Percentiles rank a stretch among this genome's conserved stretches.
phyloP scores from a whole-genome alignment of 257 asterid genomes.

The Paulownia fortunei region DNA sequence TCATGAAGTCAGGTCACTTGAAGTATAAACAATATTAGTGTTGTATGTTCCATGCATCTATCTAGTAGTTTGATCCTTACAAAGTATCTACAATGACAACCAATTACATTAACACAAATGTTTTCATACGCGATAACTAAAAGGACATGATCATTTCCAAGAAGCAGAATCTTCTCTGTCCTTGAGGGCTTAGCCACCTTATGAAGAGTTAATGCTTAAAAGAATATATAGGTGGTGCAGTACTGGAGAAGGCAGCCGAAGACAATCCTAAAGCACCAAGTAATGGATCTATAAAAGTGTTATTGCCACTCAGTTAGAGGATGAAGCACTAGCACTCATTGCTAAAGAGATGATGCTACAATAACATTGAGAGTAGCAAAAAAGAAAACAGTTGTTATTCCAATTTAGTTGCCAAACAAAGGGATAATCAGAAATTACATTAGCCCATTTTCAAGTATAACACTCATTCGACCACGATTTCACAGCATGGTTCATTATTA shows the following conservation, averaged over 20 bases:
- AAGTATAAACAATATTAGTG: not conserved
- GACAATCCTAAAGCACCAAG: not conserved
- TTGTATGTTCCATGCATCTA: not conserved
- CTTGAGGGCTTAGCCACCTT: not conserved
- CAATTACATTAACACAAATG: not conserved
- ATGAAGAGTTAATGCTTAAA: no score
- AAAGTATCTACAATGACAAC: no score
- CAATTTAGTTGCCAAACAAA: not conserved
- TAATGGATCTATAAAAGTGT: not conserved
- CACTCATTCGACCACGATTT: not conserved
- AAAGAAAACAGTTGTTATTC: not conserved
- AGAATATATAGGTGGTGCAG: no score
- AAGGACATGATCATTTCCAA: not conserved
- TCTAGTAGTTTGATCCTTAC: no score
- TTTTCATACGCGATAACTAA: not conserved
- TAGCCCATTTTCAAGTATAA: not conserved
- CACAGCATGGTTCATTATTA: not conserved
- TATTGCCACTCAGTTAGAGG: not conserved
- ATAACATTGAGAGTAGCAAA: not conserved
- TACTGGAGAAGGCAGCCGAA: not conserved
- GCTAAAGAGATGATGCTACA: not conserved
- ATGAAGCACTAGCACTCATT: not conserved
- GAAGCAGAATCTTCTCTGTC: not conserved
- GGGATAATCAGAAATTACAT: not conserved
- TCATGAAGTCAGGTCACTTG: not conserved